phyloP scores from a whole-genome alignment of 495 filamentous ascomycete species.

The Tuber microsphaerosporum region DNA sequence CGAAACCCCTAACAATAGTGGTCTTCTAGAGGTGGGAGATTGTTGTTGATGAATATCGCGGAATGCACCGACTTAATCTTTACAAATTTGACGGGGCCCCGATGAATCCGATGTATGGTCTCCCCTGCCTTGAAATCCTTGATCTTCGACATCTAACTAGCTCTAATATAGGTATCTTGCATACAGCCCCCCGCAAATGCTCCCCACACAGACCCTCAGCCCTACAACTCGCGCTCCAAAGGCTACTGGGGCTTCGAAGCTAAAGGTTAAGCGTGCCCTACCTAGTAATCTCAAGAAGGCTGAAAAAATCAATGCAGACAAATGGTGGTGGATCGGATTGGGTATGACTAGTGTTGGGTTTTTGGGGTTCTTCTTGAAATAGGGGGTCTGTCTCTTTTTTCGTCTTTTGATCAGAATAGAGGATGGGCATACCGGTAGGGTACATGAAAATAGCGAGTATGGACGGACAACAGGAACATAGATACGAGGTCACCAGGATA shows the following conservation, averaged over 20 bases:
- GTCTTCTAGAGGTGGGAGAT: slow-evolving; percentile 55
- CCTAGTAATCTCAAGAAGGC: slow-evolving; percentile 46
- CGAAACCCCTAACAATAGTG: slow-evolving; percentile 5
- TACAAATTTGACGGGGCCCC: slow-evolving; percentile 59
- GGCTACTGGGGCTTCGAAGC: slow-evolving; percentile 36
- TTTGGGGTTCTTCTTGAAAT: slow-evolving; percentile 21
- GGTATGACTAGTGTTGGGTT: slow-evolving; percentile 57
- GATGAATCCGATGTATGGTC: slow-evolving; percentile 60
- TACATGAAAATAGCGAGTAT: not conserved
- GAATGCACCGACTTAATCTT: slow-evolving; percentile 59
- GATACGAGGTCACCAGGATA: not conserved
- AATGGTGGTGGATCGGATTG: slow-evolving; percentile 65
- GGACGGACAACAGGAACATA: not conserved
- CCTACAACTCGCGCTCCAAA: slow-evolving; percentile 44
- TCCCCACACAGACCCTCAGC: slow-evolving; percentile 64
- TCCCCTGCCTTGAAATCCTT: not conserved
- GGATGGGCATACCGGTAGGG: not conserved
- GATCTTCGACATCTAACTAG: not conserved
- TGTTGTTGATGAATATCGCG: slow-evolving; percentile 56
- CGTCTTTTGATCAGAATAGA: not conserved
- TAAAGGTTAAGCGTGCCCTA: slow-evolving; percentile 40
- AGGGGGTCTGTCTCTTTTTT: not conserved
- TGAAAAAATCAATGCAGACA: slow-evolving; percentile 49
- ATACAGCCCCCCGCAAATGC: slow-evolving; percentile 64
- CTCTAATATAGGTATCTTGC: slow-evolving; percentile 45